phyloP scores from a whole-genome alignment of 1,284 basidiomycete species.

The Heterobasidion irregulare region DNA sequence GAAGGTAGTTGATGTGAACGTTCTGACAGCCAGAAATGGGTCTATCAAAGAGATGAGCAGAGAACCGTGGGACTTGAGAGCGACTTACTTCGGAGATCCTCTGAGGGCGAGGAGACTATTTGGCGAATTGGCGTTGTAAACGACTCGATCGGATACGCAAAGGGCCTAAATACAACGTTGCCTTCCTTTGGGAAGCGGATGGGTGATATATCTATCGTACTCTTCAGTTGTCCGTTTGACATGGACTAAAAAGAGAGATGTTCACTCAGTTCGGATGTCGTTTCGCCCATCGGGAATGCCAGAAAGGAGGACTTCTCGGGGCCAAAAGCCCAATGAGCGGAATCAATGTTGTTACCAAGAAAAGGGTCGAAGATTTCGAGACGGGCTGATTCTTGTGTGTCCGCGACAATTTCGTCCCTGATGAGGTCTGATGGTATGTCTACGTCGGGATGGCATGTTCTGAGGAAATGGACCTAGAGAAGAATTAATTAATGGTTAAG shows the following conservation, averaged over 20 bases:
- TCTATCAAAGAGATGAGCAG: neutral
- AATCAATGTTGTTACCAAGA: constrained; percentile 41
- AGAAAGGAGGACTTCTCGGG: constrained; percentile 25
- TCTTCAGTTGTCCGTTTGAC: constrained; percentile 4
- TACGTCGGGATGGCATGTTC: constrained; percentile 62
- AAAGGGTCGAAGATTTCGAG: constrained; percentile 45
- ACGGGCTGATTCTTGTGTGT: constrained; percentile 25
- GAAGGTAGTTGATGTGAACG: constrained; percentile 6
- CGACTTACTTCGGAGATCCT: neutral
- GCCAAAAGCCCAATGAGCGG: constrained; percentile 23
- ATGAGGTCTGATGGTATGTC: constrained; percentile 59
- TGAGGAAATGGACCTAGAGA: constrained; percentile 57
- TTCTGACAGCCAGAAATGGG: constrained; percentile 9
- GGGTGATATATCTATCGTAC: constrained; percentile 40
- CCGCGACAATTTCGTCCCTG: constrained; percentile 40
- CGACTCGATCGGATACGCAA: constrained; percentile 27
- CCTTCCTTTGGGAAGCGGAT: constrained; percentile 22
- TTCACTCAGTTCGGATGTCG: constrained; percentile 51
- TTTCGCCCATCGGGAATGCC: constrained; percentile 57
- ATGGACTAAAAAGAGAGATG: constrained; percentile 3
- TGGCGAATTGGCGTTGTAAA: constrained; percentile 55
- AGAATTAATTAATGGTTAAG: neutral
- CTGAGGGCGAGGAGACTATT: constrained; percentile 16
- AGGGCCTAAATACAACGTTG: constrained; percentile 31
- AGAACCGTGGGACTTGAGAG: neutral